Evolutionary conservation across 192 early-diverging fungal genomes (phyloP).

Genomic region (Coemansia guatemalensis): DNA sequence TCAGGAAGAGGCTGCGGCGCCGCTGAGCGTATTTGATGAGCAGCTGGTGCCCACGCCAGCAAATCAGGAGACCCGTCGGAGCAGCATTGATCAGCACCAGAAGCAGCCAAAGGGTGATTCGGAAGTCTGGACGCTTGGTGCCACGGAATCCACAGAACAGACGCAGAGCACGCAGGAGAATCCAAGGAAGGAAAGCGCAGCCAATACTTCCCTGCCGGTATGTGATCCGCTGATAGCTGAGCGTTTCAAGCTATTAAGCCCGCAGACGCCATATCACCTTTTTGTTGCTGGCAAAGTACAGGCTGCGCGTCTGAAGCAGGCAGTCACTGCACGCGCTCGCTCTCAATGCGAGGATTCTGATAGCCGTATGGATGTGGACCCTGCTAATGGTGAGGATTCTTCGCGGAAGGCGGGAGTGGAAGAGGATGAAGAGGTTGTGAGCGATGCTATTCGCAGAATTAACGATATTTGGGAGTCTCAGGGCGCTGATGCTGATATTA

Average conservation of each 20-base stretch:
- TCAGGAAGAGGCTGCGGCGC: not conserved
- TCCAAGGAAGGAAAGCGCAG: no score
- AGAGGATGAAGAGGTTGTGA: constrained; percentile 6
- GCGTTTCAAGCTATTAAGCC: constrained; percentile 50
- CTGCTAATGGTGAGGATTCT: not conserved
- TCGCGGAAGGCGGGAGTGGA: not conserved
- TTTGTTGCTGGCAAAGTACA: constrained; percentile 54
- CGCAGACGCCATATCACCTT: constrained; percentile 51
- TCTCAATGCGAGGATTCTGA: not conserved
- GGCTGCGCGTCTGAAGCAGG: constrained; percentile 42
- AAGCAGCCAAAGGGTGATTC: no score
- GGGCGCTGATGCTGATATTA: constrained; percentile 7
- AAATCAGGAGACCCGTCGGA: no score
- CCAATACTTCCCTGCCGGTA: constrained; percentile 1
- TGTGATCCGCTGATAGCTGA: constrained; percentile 33
- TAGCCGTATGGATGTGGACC: not conserved
- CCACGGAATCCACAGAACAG: no score
- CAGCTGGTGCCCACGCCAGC: not conserved
- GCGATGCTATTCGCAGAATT: constrained; percentile 28
- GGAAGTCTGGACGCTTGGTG: no score
- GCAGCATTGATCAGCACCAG: no score
- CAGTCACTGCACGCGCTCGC: constrained; percentile 14
- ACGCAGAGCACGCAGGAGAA: no score
- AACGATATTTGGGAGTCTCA: constrained; percentile 43
- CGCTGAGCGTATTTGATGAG: constrained; percentile 8